Evolutionary conservation across 2,329 filamentous ascomycete genomes (phyloP).

Genomic region (Furcasterigmium furcatum): DNA sequence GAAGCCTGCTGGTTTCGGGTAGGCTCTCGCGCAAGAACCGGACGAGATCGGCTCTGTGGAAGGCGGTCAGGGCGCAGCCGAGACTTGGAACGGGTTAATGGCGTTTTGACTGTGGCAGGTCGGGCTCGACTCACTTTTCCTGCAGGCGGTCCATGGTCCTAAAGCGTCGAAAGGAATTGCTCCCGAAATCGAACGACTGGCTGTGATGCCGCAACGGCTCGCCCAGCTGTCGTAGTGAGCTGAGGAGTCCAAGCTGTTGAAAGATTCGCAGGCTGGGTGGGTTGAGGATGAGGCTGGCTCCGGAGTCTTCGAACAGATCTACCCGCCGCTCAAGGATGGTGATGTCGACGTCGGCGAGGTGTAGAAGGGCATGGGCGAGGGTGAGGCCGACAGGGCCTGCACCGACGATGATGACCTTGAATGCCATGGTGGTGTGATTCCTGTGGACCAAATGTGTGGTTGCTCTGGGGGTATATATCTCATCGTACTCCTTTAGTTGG

Average conservation of each 20-base stretch:
- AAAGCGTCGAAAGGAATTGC: not conserved
- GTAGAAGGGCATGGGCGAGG: slow-evolving; percentile 21
- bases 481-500: too few species aligned
- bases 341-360: slow-evolving; percentile 27
- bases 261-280: slow-evolving; percentile 21
- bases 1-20: slow-evolving; percentile 17
- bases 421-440: not conserved
- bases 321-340: slow-evolving; percentile 24
- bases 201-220: not conserved
- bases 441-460: too few species aligned
- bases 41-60: slow-evolving; percentile 31
- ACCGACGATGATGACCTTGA: slow-evolving; percentile 26
- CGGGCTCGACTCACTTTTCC: not conserved
- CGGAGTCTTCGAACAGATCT: slow-evolving; percentile 18
- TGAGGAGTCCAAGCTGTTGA: slow-evolving; percentile 27
- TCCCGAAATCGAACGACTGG: not conserved
- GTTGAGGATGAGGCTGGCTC: slow-evolving; percentile 22
- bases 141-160: not conserved
- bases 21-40: slow-evolving; percentile 25
- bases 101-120: not conserved
- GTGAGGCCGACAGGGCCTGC: slow-evolving; percentile 22
- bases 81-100: too few species aligned
- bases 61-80: slow-evolving; percentile 19
- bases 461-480: too few species aligned
- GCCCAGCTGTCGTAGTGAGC: too few species aligned